Evolutionary conservation across 306 rosid species (phyloP).

Genomic region (Vigna radiata): DNA sequence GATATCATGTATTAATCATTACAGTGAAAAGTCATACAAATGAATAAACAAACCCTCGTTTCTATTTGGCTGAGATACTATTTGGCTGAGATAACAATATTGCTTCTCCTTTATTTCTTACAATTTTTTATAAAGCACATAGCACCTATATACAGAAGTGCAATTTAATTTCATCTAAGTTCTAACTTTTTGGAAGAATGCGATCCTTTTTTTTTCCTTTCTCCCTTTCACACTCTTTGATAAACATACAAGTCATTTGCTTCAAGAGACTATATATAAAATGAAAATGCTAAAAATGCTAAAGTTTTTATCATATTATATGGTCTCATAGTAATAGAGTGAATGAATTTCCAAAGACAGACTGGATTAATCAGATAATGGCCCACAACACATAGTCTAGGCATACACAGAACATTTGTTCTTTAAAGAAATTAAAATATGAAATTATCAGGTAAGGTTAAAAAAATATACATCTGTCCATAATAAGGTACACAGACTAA

Average conservation of each 20-base stretch:
- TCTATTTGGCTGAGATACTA: neutral
- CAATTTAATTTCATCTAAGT: no score
- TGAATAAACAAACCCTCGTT: neutral
- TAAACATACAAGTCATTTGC: no score
- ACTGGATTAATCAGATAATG: no score
- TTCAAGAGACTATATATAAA: neutral
- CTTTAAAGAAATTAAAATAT: neutral
- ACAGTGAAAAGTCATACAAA: no score
- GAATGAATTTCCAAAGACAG: no score
- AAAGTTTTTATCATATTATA: neutral
- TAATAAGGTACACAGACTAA: constrained; percentile 14
- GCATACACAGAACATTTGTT: neutral
- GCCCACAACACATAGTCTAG: no score
- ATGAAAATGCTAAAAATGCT: neutral
- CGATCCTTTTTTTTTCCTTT: no score
- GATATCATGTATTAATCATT: neutral
- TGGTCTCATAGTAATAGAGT: neutral
- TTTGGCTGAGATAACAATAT: neutral
- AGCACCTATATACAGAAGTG: no score
- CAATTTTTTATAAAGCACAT: no score
- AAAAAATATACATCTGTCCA: neutral
- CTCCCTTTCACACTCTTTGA: no score
- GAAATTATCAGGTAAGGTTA: neutral
- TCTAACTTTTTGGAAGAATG: no score
- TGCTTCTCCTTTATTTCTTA: no score